Percentiles rank a stretch among this genome's conserved stretches.
Conservation (phyloP, 2,329 filamentous ascomycete species). For the Claviceps spartinae region DNA sequence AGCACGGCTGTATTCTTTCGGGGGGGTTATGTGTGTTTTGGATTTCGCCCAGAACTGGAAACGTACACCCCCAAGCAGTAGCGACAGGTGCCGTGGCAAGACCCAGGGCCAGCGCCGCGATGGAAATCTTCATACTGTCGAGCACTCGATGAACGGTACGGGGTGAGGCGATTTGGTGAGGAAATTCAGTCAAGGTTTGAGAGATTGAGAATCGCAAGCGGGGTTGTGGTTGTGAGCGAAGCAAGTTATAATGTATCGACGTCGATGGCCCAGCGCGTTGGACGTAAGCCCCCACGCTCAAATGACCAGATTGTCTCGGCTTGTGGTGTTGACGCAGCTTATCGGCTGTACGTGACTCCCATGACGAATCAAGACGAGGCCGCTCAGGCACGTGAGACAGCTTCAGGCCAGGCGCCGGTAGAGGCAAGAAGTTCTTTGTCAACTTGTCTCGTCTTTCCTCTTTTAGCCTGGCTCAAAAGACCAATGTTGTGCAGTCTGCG, state of each 20-base stretch:
- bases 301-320: not conserved
- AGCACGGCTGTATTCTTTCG: not conserved
- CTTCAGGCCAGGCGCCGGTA: no score
- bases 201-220: not conserved
- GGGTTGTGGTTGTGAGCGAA: not conserved
- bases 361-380: not conserved
- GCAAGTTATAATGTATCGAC: not conserved
- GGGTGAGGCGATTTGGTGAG: not conserved
- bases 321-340: not conserved
- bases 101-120: constrained; percentile 15
- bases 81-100: constrained; percentile 21
- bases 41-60: not conserved
- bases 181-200: no score
- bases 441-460: no score
- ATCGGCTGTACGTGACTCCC: not conserved
- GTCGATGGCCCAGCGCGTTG: not conserved
- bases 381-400: not conserved
- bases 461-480: no score
- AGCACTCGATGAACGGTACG: not conserved
- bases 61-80: constrained; percentile 30
- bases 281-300: not conserved
- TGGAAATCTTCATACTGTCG: constrained; percentile 20
- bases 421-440: no score
- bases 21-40: not conserved
- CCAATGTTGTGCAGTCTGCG: no score